These are phyloP conservation scores for Syzygium oleosum DNA, from an alignment of 345 rosid species.

Conservation along the genomic window DNA sequence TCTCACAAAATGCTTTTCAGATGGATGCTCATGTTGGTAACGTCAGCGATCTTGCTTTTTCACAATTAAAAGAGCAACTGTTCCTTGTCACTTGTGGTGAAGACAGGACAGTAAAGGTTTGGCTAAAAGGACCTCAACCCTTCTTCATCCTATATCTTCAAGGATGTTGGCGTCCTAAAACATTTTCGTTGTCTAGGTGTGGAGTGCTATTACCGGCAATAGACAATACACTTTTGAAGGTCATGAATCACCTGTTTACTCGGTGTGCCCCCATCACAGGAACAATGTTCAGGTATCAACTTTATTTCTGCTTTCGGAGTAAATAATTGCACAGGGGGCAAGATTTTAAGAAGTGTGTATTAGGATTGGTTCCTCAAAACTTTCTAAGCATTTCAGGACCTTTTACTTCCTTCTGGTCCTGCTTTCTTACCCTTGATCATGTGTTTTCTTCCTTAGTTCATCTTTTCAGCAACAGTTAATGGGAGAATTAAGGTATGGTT, in stretches of 20 bases:
- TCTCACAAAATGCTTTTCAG: conserved; percentile 15
- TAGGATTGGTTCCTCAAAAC: neutral
- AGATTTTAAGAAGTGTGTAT: neutral
- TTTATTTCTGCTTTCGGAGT: neutral
- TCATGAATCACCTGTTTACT: conserved; percentile 85
- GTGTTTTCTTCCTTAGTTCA: conserved; percentile 31
- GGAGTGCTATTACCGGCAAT: conserved; percentile 64
- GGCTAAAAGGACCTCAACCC: neutral
- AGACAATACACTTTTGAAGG: conserved; percentile 55
- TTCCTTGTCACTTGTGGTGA: conserved; percentile 77
- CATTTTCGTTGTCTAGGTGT: conserved; percentile 48
- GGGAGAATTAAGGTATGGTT: conserved; percentile 88
- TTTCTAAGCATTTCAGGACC: neutral
- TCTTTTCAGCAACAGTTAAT: conserved; percentile 70
- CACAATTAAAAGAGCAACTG: conserved; percentile 62
- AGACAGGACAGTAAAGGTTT: conserved; percentile 71
- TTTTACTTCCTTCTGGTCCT: neutral
- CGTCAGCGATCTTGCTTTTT: conserved; percentile 77
- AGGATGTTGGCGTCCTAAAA: neutral
- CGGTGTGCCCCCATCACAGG: conserved; percentile 78
- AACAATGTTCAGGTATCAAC: conserved; percentile 66
- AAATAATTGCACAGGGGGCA: neutral
- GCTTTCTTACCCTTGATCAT: neutral
- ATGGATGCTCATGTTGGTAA: conserved; percentile 85
- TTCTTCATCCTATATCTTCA: conserved; percentile 1